These are phyloP conservation scores for Mycena albidolilacea DNA, from an alignment of 768 basidiomycete genomes.

Conservation along the genomic window DNA sequence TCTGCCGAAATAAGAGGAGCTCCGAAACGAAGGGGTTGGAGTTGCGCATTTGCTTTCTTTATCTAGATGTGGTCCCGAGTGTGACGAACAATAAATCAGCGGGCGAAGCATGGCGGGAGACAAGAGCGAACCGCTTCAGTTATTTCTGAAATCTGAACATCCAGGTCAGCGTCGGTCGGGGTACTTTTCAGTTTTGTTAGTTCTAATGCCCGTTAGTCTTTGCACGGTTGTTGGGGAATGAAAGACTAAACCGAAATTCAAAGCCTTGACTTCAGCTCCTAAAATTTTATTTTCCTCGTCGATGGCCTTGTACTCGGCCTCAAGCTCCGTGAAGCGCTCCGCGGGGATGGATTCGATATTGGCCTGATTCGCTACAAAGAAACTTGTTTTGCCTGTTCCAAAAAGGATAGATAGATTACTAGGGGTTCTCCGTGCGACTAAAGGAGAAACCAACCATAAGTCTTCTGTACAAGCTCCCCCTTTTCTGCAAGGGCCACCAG, in stretches of 20 bases:
- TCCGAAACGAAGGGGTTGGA: conserved; percentile 78
- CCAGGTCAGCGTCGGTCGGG: conserved; percentile 81
- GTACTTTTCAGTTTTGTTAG: conserved; percentile 72
- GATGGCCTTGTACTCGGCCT: conserved; percentile 68
- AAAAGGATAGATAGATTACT: conserved; percentile 29
- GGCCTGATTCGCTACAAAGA: conserved; percentile 90
- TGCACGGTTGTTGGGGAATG: background rate
- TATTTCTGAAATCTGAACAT: conserved; percentile 64
- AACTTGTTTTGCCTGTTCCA: conserved; percentile 81
- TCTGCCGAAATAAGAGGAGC: conserved; percentile 77
- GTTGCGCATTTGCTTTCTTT: conserved; percentile 59
- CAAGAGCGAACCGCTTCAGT: conserved; percentile 63
- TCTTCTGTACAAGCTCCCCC: conserved; percentile 85
- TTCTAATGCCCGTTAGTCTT: conserved; percentile 60
- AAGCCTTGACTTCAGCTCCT: conserved; percentile 64
- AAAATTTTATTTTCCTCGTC: conserved; percentile 74
- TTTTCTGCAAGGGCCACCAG: conserved; percentile 87
- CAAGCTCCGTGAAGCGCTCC: conserved; percentile 72
- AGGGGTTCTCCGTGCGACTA: conserved; percentile 24
- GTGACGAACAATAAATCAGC: conserved; percentile 17
- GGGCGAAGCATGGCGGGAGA: conserved; percentile 10
- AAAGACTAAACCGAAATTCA: conserved; percentile 58
- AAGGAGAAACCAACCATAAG: conserved; percentile 71
- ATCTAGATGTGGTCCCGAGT: conserved; percentile 57
- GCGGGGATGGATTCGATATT: conserved; percentile 76